Evolutionary conservation across 495 filamentous ascomycete genomes (phyloP).

Genomic region (Astrothelium macrocarpum): DNA sequence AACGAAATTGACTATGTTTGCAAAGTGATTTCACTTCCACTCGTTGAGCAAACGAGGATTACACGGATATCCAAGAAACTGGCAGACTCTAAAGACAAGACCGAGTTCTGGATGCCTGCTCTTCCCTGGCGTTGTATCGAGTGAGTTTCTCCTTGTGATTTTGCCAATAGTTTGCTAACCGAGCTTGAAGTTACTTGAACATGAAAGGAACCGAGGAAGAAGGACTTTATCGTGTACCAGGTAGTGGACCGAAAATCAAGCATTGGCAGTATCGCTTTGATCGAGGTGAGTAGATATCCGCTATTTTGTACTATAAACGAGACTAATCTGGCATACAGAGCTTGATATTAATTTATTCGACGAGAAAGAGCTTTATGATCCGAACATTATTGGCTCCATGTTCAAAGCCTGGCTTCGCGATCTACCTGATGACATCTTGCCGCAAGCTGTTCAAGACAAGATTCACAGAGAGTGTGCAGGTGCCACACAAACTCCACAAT

Average conservation of each 20-base stretch:
- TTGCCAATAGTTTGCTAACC: neutral
- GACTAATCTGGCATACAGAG: slow-evolving; percentile 38
- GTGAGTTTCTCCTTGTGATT: slow-evolving; percentile 32
- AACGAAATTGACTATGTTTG: slow-evolving; percentile 69
- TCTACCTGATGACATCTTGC: slow-evolving; percentile 82
- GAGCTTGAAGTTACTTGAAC: slow-evolving; percentile 59
- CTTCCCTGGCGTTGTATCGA: slow-evolving; percentile 88
- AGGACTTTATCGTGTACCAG: slow-evolving; percentile 79
- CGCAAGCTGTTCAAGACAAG: slow-evolving; percentile 63
- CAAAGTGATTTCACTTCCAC: slow-evolving; percentile 67
- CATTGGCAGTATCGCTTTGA: slow-evolving; percentile 84
- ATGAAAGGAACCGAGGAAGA: slow-evolving; percentile 84
- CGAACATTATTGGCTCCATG: slow-evolving; percentile 86
- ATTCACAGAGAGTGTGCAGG: slow-evolving; percentile 64
- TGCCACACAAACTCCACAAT: slow-evolving; percentile 64
- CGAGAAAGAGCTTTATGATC: slow-evolving; percentile 75
- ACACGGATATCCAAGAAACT: slow-evolving; percentile 80
- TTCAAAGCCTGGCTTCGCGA: slow-evolving; percentile 92
- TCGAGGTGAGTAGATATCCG: slow-evolving; percentile 43
- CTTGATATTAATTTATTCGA: slow-evolving; percentile 78
- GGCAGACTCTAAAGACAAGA: slow-evolving; percentile 79
- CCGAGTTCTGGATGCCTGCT: slow-evolving; percentile 94
- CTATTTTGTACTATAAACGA: slow-evolving; percentile 25
- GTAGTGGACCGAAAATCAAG: slow-evolving; percentile 72
- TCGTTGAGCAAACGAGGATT: slow-evolving; percentile 74